phyloP scores from a whole-genome alignment of 164 flowering plant genomes.

The Aristolochia fimbriata region DNA sequence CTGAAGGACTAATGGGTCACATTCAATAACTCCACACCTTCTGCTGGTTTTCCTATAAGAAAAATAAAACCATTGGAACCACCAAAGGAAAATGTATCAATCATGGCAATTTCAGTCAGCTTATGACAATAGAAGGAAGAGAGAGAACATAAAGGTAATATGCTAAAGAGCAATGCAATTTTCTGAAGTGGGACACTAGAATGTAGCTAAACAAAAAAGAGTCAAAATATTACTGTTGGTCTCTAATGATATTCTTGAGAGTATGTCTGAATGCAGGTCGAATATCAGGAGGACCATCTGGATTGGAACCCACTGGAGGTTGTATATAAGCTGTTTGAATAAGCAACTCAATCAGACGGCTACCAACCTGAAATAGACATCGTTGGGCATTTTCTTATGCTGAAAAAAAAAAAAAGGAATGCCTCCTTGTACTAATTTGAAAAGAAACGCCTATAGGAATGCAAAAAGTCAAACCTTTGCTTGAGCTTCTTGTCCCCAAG shows the following conservation, averaged over 20 bases:
- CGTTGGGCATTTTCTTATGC: conserved; percentile 2
- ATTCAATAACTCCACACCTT: conserved; percentile 52
- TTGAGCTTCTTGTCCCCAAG: conserved; percentile 59
- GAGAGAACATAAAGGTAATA: no score
- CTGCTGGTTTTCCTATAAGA: conserved; percentile 35
- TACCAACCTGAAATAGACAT: conserved; percentile 55
- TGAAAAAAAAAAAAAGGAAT: background rate
- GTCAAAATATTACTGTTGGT: conserved; percentile 24
- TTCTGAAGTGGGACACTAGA: background rate
- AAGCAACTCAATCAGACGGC: conserved; percentile 78
- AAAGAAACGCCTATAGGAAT: background rate
- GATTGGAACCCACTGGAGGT: conserved; percentile 57
- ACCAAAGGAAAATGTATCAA: background rate
- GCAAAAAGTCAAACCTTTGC: conserved; percentile 49
- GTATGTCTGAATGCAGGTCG: conserved; percentile 86
- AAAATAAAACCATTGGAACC: no score
- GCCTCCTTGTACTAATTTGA: background rate
- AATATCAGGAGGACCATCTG: conserved; percentile 67
- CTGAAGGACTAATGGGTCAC: conserved; percentile 42
- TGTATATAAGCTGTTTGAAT: conserved; percentile 81
- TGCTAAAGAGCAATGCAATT: no score
- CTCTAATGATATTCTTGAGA: conserved; percentile 30
- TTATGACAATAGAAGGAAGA: no score
- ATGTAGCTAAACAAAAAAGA: background rate
- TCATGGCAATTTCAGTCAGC: background rate